Percentiles rank a stretch among this genome's conserved stretches.
phyloP scores from a whole-genome alignment of 768 basidiomycete species.

The Suillus subaureus region DNA sequence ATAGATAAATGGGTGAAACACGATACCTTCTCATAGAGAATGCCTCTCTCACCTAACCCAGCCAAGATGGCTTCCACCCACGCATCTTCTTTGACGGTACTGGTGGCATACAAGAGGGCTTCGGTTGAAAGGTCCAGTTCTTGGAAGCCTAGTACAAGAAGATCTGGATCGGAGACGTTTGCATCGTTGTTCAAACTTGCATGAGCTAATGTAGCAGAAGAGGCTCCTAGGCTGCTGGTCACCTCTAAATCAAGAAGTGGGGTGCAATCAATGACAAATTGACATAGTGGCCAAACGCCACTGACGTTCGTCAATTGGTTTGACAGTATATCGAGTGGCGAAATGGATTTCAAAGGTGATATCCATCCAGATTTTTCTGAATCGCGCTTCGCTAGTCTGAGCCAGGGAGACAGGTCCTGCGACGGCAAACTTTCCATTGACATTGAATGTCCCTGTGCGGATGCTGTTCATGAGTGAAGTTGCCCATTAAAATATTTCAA shows the following conservation, averaged over 20 bases:
- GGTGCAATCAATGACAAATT: neutral
- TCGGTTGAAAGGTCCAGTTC: conserved; percentile 81
- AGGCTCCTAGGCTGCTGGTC: conserved; percentile 6
- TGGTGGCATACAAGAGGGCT: conserved; percentile 71
- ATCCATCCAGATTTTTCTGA: conserved; percentile 23
- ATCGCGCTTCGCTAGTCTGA: conserved; percentile 33
- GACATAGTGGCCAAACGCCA: neutral
- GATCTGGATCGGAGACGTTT: conserved; percentile 53
- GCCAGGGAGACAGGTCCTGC: conserved; percentile 71
- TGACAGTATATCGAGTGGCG: conserved; percentile 34
- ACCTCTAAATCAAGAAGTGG: conserved; percentile 13
- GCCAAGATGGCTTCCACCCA: conserved; percentile 71
- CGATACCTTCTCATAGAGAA: conserved; percentile 66
- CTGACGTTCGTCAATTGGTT: conserved; percentile 28
- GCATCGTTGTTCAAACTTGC: conserved; percentile 12
- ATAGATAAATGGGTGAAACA: neutral
- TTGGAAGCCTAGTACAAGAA: conserved; percentile 79
- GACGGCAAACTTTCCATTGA: conserved; percentile 77
- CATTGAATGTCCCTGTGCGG: conserved; percentile 82
- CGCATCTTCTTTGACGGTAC: conserved; percentile 64
- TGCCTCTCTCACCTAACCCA: conserved; percentile 66
- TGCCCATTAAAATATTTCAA: conserved; percentile 5
- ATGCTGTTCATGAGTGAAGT: conserved; percentile 41
- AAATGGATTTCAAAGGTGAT: conserved; percentile 38
- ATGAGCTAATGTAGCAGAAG: conserved; percentile 11